phyloP scores from a whole-genome alignment of 345 rosid species.

The Fremontodendron californicum region DNA sequence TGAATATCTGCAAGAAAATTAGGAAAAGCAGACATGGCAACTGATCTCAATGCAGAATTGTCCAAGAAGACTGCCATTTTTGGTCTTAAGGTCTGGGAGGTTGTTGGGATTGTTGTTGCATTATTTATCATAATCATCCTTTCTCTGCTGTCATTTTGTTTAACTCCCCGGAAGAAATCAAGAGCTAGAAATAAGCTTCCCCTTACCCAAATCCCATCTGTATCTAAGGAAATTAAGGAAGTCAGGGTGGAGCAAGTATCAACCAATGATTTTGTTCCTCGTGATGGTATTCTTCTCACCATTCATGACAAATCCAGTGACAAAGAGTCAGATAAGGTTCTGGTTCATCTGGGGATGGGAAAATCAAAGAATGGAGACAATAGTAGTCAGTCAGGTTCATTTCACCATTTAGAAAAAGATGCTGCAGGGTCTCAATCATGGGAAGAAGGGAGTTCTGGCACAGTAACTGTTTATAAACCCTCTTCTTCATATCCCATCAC shows the following conservation, averaged over 20 bases:
- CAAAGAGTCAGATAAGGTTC: constrained; percentile 68
- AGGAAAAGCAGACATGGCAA: constrained; percentile 45
- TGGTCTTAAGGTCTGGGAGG: constrained; percentile 84
- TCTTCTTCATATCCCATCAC: constrained; percentile 66
- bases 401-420: constrained; percentile 56
- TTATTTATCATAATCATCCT: constrained; percentile 70
- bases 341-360: constrained; percentile 77
- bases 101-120: constrained; percentile 69
- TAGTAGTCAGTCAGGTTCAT: constrained; percentile 55
- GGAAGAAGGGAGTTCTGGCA: constrained; percentile 60
- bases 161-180: constrained; percentile 67
- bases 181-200: constrained; percentile 52
- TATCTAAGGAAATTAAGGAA: constrained; percentile 93
- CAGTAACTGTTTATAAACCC: constrained; percentile 41
- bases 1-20: constrained; percentile 9
- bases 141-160: constrained; percentile 60
- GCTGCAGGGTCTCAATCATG: constrained; percentile 64
- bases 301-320: constrained; percentile 67
- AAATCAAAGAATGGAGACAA: constrained; percentile 56
- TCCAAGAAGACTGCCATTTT: constrained; percentile 65
- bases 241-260: constrained; percentile 80
- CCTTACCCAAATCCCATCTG: constrained; percentile 59
- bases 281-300: constrained; percentile 64
- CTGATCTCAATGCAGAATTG: constrained; percentile 57
- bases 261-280: constrained; percentile 55